Conservation (phyloP, 345 rosid genomes). For the Hirschfeldia incana region DNA sequence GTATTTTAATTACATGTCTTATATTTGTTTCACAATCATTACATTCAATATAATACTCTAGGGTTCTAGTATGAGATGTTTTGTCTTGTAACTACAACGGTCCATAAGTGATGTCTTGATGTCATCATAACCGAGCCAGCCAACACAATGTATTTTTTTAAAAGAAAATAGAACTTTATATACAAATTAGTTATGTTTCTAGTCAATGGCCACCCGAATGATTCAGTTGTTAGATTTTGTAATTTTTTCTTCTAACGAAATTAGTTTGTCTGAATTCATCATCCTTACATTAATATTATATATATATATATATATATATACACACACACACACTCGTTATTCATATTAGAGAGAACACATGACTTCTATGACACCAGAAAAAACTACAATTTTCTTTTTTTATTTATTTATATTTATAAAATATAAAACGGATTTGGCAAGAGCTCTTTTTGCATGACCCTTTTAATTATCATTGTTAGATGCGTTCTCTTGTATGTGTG, state of each 20-base stretch:
- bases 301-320: not conserved
- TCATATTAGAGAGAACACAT: slow-evolving; percentile 26
- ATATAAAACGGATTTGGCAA: slow-evolving; percentile 28
- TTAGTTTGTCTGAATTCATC: not conserved
- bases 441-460: slow-evolving; percentile 30
- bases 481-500: not conserved
- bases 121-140: slow-evolving; percentile 8
- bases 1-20: not conserved
- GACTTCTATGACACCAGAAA: slow-evolving; percentile 31
- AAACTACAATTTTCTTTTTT: slow-evolving; percentile 3
- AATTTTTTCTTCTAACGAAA: not conserved
- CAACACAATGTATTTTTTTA: not conserved
- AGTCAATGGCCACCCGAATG: not conserved
- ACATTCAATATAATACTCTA: not conserved
- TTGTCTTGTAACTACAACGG: not conserved
- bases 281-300: not conserved
- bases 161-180: not conserved
- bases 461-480: not conserved
- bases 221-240: not conserved
- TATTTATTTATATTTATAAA: not conserved
- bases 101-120: not conserved
- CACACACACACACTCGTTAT: not conserved
- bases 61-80: not conserved
- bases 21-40: not conserved
- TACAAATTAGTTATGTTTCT: slow-evolving; percentile 12